These are phyloP conservation scores for Verticillium dahliae DNA, from an alignment of 2,329 filamentous ascomycete species.

Conservation along the genomic window DNA sequence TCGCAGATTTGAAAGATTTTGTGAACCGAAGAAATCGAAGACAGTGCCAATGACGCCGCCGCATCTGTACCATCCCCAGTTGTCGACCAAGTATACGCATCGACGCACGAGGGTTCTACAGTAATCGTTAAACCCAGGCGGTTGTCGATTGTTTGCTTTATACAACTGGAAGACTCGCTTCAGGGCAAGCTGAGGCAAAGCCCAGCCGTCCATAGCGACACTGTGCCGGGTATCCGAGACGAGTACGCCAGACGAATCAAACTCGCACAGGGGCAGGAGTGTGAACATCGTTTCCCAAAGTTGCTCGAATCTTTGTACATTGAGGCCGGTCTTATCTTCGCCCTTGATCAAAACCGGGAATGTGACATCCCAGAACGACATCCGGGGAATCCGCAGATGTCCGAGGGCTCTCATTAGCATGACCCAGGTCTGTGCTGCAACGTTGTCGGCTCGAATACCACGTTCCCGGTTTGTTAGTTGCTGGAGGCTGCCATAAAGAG, in stretches of 20 bases:
- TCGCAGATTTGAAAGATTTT: conserved; percentile 53
- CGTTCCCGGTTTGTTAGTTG: conserved; percentile 36
- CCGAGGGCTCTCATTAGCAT: conserved; percentile 48
- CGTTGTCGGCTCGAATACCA: conserved; percentile 43
- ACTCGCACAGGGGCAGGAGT: conserved; percentile 54
- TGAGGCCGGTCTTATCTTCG: conserved; percentile 24
- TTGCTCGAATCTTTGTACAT: conserved; percentile 45
- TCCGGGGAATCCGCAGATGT: conserved; percentile 39
- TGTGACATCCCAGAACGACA: conserved; percentile 55
- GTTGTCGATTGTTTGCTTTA: conserved; percentile 44
- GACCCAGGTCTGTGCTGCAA: conserved; percentile 49
- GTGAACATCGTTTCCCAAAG: conserved; percentile 55
- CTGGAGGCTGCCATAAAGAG: conserved; percentile 42
- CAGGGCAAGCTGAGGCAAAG: conserved; percentile 48
- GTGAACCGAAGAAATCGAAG: conserved; percentile 62
- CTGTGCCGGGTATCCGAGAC: conserved; percentile 28
- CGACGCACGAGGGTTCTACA: conserved; percentile 52
- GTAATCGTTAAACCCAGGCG: conserved; percentile 59
- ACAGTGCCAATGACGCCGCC: conserved; percentile 52
- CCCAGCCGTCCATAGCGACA: conserved; percentile 50
- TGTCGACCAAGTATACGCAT: conserved; percentile 55
- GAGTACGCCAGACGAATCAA: conserved; percentile 47
- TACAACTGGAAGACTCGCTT: conserved; percentile 54
- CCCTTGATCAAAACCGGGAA: conserved; percentile 34
- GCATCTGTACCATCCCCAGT: conserved; percentile 60